Conservation (phyloP, 768 basidiomycete species). For the Serpula lacrymans region DNA sequence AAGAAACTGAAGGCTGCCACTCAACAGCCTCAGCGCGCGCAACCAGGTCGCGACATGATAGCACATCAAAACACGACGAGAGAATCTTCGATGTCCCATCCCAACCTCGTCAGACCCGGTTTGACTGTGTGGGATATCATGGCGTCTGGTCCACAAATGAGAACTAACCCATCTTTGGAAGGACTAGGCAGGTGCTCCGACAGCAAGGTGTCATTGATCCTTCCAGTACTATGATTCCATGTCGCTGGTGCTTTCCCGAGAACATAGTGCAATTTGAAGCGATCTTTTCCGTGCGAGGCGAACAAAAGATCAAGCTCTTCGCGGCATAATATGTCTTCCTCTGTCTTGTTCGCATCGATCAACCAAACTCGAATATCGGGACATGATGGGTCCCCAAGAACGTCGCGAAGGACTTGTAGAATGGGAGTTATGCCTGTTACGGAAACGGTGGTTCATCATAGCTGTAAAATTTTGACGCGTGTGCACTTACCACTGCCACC, state of each 20-base stretch:
- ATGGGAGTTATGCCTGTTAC: constrained; percentile 51
- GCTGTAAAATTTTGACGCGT: not conserved
- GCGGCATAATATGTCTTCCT: constrained; percentile 49
- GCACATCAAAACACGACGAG: constrained; percentile 38
- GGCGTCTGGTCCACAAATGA: constrained; percentile 49
- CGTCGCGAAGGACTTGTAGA: constrained; percentile 48
- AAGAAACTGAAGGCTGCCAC: no score
- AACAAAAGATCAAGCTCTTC: constrained; percentile 44
- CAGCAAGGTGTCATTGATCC: constrained; percentile 39
- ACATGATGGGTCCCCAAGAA: constrained; percentile 39
- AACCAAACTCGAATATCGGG: constrained; percentile 41
- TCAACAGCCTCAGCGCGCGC: no score
- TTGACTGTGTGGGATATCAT: constrained; percentile 33
- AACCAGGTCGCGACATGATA: not conserved
- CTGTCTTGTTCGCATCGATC: constrained; percentile 44
- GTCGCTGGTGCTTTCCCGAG: constrained; percentile 32
- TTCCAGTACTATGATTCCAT: constrained; percentile 41
- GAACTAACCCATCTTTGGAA: constrained; percentile 34
- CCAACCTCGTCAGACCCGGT: constrained; percentile 27
- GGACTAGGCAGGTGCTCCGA: constrained; percentile 37
- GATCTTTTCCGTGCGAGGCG: constrained; percentile 19
- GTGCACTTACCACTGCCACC: constrained; percentile 47
- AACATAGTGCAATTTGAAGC: constrained; percentile 43
- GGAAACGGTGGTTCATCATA: not conserved
- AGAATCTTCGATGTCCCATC: constrained; percentile 32